These are phyloP conservation scores for Pythium graminicola DNA, from an alignment of 352 stramenopile species.

Conservation along the genomic window DNA sequence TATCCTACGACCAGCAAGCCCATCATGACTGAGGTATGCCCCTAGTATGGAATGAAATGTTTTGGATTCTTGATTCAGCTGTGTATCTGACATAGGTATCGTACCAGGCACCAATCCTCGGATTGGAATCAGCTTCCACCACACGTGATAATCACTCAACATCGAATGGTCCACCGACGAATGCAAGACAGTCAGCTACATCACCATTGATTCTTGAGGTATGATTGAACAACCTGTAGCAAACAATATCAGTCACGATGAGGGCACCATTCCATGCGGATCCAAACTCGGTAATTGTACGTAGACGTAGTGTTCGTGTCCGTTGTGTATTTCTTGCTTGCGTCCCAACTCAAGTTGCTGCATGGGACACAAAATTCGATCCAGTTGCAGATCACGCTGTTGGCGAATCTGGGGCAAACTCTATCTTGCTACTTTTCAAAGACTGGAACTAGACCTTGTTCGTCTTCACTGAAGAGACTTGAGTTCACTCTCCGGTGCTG, in stretches of 20 bases:
- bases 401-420: slow-evolving; percentile 2
- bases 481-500: not conserved
- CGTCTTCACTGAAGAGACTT: no score
- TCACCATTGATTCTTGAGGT: slow-evolving; percentile 22
- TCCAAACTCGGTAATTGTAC: not conserved
- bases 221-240: slow-evolving; percentile 2
- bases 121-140: slow-evolving; percentile 4
- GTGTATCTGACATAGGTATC: slow-evolving; percentile 1
- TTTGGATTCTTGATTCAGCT: not conserved
- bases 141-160: not conserved
- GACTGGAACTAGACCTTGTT: slow-evolving; percentile 2
- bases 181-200: not conserved
- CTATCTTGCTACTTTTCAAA: not conserved
- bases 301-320: slow-evolving; percentile 4
- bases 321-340: slow-evolving; percentile 11
- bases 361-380: no score
- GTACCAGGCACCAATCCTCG: slow-evolving; percentile 13
- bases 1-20: slow-evolving; percentile 38
- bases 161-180: slow-evolving; percentile 6
- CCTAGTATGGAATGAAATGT: not conserved
- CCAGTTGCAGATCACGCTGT: no score
- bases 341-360: slow-evolving; percentile 1
- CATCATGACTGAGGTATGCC: slow-evolving; percentile 18
- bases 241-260: not conserved
- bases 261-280: not conserved